phyloP scores from a whole-genome alignment of 2,329 filamentous ascomycete genomes.

The Botrytis elliptica region DNA sequence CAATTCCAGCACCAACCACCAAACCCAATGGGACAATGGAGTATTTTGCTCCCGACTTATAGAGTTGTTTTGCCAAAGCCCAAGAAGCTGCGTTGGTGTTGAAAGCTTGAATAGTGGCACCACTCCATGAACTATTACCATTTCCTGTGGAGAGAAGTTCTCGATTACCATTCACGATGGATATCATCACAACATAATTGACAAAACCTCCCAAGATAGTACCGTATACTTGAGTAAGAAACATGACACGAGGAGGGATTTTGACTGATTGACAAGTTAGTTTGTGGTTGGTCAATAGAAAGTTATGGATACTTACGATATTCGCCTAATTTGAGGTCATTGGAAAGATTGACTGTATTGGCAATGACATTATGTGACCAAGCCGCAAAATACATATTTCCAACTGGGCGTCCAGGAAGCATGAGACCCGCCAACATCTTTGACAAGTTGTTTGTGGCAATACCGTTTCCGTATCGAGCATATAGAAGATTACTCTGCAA shows the following conservation, averaged over 20 bases:
- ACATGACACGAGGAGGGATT: conserved; percentile 47
- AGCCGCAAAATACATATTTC: conserved; percentile 50
- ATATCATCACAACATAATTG: conserved; percentile 49
- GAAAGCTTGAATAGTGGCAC: conserved; percentile 48
- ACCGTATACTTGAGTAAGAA: conserved; percentile 46
- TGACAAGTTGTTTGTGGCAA: conserved; percentile 57
- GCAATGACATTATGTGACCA: conserved; percentile 58
- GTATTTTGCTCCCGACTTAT: conserved; percentile 47
- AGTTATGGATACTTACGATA: conserved; percentile 45
- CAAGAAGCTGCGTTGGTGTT: conserved; percentile 47
- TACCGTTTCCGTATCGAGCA: conserved; percentile 55
- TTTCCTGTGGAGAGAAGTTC: conserved; percentile 44
- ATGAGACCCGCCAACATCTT: conserved; percentile 52
- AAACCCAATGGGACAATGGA: conserved; percentile 52
- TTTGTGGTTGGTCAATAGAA: neutral
- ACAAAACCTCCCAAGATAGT: conserved; percentile 46
- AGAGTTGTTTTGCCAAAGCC: conserved; percentile 54
- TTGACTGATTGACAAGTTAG: conserved; percentile 45
- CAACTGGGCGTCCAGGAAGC: conserved; percentile 43
- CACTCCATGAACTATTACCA: conserved; percentile 49
- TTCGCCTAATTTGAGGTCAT: conserved; percentile 58
- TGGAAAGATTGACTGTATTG: conserved; percentile 50
- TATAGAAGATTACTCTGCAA: conserved; percentile 51
- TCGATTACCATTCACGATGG: conserved; percentile 46
- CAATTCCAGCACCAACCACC: conserved; percentile 47